Evolutionary conservation across 176 grass and related monocot genomes (phyloP).

Genomic region (Oryza nivara): DNA sequence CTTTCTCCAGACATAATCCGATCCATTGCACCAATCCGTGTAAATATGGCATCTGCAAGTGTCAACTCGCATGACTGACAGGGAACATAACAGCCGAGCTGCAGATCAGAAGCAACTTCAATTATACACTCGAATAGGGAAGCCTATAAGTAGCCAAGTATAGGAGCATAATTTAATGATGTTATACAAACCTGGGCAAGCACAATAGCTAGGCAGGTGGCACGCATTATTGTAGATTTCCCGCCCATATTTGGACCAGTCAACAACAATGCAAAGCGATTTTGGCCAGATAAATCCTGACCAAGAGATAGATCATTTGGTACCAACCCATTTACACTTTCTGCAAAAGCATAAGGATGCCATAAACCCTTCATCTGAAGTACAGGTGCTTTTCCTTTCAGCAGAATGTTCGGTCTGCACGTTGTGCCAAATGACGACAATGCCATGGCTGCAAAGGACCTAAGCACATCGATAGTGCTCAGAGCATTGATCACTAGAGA

Average conservation of each 20-base stretch:
- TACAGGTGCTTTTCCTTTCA: constrained; percentile 49
- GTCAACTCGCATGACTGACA: constrained; percentile 76
- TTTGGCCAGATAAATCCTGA: constrained; percentile 49
- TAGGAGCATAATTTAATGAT: constrained; percentile 29
- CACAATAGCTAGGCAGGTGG: constrained; percentile 79
- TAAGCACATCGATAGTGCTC: constrained; percentile 83
- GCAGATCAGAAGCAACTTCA: constrained; percentile 35
- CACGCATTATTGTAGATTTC: constrained; percentile 95
- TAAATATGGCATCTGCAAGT: constrained; percentile 82
- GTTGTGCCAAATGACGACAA: constrained; percentile 63
- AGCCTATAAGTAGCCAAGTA: neutral
- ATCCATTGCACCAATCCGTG: constrained; percentile 90
- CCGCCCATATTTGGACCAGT: constrained; percentile 99
- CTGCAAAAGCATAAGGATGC: constrained; percentile 89
- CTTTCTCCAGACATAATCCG: constrained; percentile 97
- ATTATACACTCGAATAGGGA: constrained; percentile 26
- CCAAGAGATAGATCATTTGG: constrained; percentile 85
- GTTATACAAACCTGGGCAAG: constrained; percentile 75
- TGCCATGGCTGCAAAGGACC: constrained; percentile 70
- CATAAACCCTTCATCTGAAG: constrained; percentile 92
- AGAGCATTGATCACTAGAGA: constrained; percentile 70
- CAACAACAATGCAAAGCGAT: constrained; percentile 78
- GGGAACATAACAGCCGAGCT: constrained; percentile 96
- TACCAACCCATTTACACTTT: constrained; percentile 70
- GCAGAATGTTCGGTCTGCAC: constrained; percentile 68